Evolutionary conservation across 2,329 filamentous ascomycete species (phyloP).

Genomic region (Fusarium proliferatum): DNA sequence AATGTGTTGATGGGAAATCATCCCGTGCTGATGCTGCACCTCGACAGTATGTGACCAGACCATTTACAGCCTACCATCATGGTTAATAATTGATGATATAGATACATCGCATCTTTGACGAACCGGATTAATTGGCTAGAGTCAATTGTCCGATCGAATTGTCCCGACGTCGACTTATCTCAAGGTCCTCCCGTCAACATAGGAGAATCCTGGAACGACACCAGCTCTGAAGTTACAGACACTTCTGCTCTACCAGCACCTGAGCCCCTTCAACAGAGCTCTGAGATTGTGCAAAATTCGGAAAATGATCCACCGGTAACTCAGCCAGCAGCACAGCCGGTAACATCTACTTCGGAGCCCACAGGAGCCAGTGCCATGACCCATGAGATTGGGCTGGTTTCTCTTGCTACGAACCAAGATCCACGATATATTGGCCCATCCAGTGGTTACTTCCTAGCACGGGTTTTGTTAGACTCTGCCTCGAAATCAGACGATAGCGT

Average conservation of each 20-base stretch:
- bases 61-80: rapidly evolving
- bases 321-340: background rate
- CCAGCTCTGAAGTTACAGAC: conserved; percentile 3
- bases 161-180: conserved; percentile 56
- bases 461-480: conserved; percentile 57
- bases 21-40: conserved; percentile 53
- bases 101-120: conserved; percentile 52
- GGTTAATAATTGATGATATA: background rate
- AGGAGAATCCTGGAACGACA: conserved; percentile 28
- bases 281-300: rapidly evolving
- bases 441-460: conserved; percentile 65
- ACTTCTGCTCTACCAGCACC: background rate
- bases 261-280: background rate
- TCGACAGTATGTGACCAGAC: conserved; percentile 49
- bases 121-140: conserved; percentile 60
- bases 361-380: conserved; percentile 47
- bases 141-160: conserved; percentile 54
- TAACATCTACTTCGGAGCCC: conserved; percentile 5
- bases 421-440: conserved; percentile 66
- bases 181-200: conserved; percentile 26
- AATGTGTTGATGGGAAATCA: conserved; percentile 59
- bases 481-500: conserved; percentile 40
- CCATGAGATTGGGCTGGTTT: conserved; percentile 65
- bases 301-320: rapidly evolving
- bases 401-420: conserved; percentile 59